These are phyloP conservation scores for Letharia lupina DNA, from an alignment of 495 filamentous ascomycete species.

Conservation along the genomic window DNA sequence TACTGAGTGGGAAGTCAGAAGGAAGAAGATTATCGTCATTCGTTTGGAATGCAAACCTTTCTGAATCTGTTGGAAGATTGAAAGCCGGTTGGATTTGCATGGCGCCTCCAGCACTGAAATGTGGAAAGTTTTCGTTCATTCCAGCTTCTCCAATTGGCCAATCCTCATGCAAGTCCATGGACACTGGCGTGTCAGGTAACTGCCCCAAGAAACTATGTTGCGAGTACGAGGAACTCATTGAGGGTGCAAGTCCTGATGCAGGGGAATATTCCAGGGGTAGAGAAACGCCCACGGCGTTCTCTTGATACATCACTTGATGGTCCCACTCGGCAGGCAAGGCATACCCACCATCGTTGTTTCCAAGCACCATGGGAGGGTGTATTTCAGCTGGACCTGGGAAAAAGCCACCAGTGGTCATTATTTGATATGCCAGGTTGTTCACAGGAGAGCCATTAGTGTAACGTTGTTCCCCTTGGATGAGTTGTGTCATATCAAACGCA, in stretches of 20 bases:
- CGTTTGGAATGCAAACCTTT: conserved; percentile 19
- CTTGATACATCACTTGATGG: conserved; percentile 8
- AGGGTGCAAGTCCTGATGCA: conserved; percentile 16
- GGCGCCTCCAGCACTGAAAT: conserved; percentile 14
- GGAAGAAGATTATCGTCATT: neutral
- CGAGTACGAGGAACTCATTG: conserved; percentile 20
- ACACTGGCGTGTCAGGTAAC: conserved; percentile 19
- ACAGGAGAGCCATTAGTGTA: conserved; percentile 2
- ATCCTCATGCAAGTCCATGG: conserved; percentile 18
- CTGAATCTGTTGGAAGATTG: conserved; percentile 10
- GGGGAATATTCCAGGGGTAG: conserved; percentile 20
- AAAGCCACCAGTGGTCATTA: neutral
- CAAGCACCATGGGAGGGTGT: conserved; percentile 12
- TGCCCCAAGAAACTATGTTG: conserved; percentile 17
- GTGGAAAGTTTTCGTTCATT: conserved; percentile 11
- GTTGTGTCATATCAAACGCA: conserved; percentile 7
- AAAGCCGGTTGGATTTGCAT: conserved; percentile 10
- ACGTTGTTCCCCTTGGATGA: conserved; percentile 6
- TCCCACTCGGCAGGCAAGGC: conserved; percentile 12
- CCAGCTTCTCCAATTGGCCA: conserved; percentile 12
- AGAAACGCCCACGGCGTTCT: conserved; percentile 9
- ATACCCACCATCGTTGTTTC: conserved; percentile 8
- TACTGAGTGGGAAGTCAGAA: conserved; percentile 18
- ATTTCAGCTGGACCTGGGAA: conserved; percentile 1
- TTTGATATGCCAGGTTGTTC: conserved; percentile 2